Conservation (phyloP, 2,329 filamentous ascomycete species). For the Colletotrichum agaves region DNA sequence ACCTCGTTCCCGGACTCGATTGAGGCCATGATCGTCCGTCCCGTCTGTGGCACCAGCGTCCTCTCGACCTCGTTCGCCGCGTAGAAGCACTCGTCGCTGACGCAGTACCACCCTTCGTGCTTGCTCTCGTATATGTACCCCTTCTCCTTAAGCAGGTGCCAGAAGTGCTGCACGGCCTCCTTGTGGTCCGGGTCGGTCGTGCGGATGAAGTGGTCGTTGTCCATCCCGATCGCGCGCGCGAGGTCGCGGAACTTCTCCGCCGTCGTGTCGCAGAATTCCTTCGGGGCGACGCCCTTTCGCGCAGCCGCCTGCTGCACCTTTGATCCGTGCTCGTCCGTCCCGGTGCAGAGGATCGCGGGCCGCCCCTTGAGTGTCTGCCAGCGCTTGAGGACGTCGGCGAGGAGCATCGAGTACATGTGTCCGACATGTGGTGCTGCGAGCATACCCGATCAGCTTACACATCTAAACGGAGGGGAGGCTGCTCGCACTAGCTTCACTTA, state of each 20-base stretch:
- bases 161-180: conserved; percentile 88
- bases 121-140: conserved; percentile 86
- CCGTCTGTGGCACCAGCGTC: conserved; percentile 81
- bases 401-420: conserved; percentile 92
- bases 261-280: conserved; percentile 89
- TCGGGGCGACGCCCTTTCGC: conserved; percentile 75
- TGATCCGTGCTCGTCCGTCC: conserved; percentile 97
- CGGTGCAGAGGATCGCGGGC: conserved; percentile 81
- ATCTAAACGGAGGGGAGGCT: neutral
- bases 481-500: conserved; percentile 51
- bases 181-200: conserved; percentile 88
- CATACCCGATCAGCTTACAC: conserved; percentile 38
- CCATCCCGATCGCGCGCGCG: conserved; percentile 74
- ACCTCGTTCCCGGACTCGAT: conserved; percentile 91
- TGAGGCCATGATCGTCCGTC: conserved; percentile 83
- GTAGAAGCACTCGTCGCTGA: conserved; percentile 97
- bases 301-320: conserved; percentile 92
- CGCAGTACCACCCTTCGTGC: conserved; percentile 96
- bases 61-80: conserved; percentile 79
- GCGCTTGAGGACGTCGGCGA: conserved; percentile 91
- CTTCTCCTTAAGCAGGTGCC: conserved; percentile 80
- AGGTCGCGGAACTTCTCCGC: conserved; percentile 82
- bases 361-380: conserved; percentile 84
- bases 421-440: conserved; percentile 86
- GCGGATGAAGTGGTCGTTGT: conserved; percentile 88